These are phyloP conservation scores for Lentinula boryana DNA, from an alignment of 768 basidiomycete genomes.

Conservation along the genomic window DNA sequence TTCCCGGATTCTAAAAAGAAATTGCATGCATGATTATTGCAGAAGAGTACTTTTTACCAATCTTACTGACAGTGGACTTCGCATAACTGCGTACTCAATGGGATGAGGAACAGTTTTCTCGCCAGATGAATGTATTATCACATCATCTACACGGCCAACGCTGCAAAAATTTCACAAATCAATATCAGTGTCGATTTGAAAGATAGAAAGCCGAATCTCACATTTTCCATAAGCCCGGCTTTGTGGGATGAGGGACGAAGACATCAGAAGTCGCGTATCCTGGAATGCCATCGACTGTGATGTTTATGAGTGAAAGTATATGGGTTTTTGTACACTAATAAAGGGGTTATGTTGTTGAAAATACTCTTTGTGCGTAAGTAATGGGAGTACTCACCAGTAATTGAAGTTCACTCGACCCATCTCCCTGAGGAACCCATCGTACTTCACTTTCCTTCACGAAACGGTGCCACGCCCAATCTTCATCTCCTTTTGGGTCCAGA, in stretches of 20 bases:
- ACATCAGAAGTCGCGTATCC: slow-evolving; percentile 40
- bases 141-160: slow-evolving; percentile 26
- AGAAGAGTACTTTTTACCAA: too few relatives aligned
- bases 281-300: slow-evolving; percentile 22
- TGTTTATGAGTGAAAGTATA: slow-evolving; percentile 17
- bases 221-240: slow-evolving; percentile 25
- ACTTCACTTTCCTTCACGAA: neutral
- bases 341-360: too few relatives aligned
- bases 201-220: neutral
- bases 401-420: slow-evolving; percentile 5
- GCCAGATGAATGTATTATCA: slow-evolving; percentile 21
- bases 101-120: slow-evolving; percentile 27
- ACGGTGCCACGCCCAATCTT: slow-evolving; percentile 12
- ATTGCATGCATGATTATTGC: neutral
- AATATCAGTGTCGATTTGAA: slow-evolving; percentile 22
- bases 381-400: neutral
- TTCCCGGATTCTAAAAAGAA: slow-evolving; percentile 8
- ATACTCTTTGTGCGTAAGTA: too few relatives aligned
- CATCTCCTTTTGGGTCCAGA: neutral
- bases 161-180: too few relatives aligned
- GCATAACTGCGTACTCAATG: slow-evolving; percentile 17
- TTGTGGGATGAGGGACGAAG: slow-evolving; percentile 36
- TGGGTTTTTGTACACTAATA: slow-evolving; percentile 10
- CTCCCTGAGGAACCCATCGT: slow-evolving; percentile 8
- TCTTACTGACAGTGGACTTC: slow-evolving; percentile 17